Conservation (phyloP, 1,284 basidiomycete species). For the Rhodotorula glutinis region DNA sequence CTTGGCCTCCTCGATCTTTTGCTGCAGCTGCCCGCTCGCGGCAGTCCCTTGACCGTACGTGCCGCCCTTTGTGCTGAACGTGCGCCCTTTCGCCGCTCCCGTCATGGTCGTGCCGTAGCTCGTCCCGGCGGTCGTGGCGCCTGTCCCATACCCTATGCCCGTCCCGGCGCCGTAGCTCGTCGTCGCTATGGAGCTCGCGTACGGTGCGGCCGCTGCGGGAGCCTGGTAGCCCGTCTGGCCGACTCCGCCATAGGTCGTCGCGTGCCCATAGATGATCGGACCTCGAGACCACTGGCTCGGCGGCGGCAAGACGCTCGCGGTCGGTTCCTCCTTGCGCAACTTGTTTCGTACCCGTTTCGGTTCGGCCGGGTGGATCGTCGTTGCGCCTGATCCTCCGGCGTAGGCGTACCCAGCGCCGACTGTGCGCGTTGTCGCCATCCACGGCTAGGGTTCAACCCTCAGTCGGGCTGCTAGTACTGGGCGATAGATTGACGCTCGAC, state of each 20-base stretch:
- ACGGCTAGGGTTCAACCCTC: too few species aligned
- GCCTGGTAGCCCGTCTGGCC: conserved; percentile 28
- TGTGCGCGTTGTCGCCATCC: background rate
- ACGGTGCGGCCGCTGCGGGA: conserved; percentile 1
- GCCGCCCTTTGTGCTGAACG: conserved; percentile 14
- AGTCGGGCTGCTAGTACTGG: too few species aligned
- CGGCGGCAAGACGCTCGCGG: conserved; percentile 31
- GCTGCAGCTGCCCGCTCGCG: conserved; percentile 20
- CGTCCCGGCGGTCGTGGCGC: conserved; percentile 1
- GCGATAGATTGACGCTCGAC: too few species aligned
- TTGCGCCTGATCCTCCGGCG: too few species aligned
- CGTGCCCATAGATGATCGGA: conserved; percentile 12
- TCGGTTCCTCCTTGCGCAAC: conserved; percentile 24
- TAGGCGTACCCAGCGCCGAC: background rate
- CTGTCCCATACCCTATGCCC: background rate
- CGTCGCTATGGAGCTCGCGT: background rate
- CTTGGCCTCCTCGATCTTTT: conserved; percentile 33
- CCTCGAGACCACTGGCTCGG: conserved; percentile 13
- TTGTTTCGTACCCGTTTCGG: conserved; percentile 13
- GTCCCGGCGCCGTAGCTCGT: conserved; percentile 1
- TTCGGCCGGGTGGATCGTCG: background rate
- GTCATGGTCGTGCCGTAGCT: background rate
- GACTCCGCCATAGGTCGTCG: conserved; percentile 7
- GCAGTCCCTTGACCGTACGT: conserved; percentile 8
- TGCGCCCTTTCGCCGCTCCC: conserved; percentile 7